Conservation (phyloP, 1,139 yeast species). For the Geotrichum fermentans region DNA sequence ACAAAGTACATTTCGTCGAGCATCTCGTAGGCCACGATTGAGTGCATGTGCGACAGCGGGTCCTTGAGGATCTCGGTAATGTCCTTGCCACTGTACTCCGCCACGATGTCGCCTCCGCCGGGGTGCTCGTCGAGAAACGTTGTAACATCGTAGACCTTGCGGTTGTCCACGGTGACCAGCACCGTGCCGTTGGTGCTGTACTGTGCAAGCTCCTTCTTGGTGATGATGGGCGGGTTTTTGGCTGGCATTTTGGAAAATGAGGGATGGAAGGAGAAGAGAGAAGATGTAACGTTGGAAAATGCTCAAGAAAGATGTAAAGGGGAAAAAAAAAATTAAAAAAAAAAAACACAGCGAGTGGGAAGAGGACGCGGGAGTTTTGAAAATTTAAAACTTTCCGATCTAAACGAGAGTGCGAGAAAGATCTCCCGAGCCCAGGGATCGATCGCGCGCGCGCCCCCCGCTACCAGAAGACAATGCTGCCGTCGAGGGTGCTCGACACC, state of each 20-base stretch:
- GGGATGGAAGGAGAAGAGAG: background rate
- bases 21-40: conserved; percentile 84
- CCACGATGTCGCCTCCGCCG: conserved; percentile 71
- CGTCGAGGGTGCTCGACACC: background rate
- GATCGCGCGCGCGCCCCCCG: no score
- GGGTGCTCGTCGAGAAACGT: conserved; percentile 80
- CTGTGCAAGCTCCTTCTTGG: conserved; percentile 43
- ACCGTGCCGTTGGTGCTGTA: conserved; percentile 55
- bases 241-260: conserved; percentile 3
- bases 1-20: conserved; percentile 67
- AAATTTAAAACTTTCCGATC: background rate
- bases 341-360: background rate
- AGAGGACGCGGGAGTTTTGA: background rate
- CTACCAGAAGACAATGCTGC: conserved; percentile 7
- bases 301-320: background rate
- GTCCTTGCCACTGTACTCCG: conserved; percentile 80
- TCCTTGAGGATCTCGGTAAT: conserved; percentile 77
- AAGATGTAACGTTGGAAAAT: background rate
- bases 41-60: conserved; percentile 62
- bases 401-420: no score
- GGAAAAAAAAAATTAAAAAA: background rate
- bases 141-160: conserved; percentile 81
- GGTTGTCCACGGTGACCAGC: conserved; percentile 71
- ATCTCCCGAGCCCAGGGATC: no score
- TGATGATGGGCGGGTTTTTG: conserved; percentile 41